Percentiles rank a stretch among this genome's conserved stretches.
Evolutionary conservation across 805 yeast species (phyloP).

Genomic region (Komagataella populi): DNA sequence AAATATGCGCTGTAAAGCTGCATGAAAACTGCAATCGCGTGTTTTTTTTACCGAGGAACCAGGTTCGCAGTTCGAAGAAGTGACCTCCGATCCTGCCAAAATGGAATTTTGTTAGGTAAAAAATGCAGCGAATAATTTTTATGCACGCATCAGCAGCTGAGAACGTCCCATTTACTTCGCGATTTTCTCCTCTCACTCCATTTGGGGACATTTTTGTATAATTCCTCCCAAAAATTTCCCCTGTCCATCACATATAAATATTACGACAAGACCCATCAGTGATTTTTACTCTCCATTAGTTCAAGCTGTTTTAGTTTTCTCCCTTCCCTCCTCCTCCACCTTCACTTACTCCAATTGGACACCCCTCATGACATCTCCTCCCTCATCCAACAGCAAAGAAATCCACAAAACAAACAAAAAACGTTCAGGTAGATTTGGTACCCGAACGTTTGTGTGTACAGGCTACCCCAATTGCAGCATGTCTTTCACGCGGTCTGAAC

Average conservation of each 20-base stretch:
- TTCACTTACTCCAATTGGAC: neutral
- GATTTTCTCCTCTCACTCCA: neutral
- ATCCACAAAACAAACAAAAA: conserved; percentile 34
- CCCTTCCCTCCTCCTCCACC: neutral
- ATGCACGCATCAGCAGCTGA: neutral
- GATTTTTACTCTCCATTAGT: neutral
- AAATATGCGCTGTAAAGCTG: too few species aligned
- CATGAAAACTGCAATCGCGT: neutral
- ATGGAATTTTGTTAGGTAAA: neutral
- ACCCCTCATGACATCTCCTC: neutral
- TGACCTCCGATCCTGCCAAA: too few species aligned
- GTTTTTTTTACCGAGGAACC: neutral
- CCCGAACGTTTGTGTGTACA: conserved; percentile 63
- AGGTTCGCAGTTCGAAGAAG: too few species aligned
- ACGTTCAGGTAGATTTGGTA: neutral
- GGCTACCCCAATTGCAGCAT: conserved; percentile 80
- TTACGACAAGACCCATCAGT: neutral
- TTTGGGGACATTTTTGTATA: neutral
- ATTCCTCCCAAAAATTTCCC: neutral
- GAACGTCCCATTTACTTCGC: neutral
- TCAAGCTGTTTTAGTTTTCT: neutral
- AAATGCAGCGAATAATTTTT: neutral
- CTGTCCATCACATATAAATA: neutral
- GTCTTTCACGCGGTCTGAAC: conserved; percentile 87
- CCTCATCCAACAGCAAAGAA: conserved; percentile 2